A percentile compares a stretch with the other conserved stretches of the same genome.
Evolutionary conservation across 73 alveolate species (phyloP).

Genomic region (Stentor roeselii): DNA sequence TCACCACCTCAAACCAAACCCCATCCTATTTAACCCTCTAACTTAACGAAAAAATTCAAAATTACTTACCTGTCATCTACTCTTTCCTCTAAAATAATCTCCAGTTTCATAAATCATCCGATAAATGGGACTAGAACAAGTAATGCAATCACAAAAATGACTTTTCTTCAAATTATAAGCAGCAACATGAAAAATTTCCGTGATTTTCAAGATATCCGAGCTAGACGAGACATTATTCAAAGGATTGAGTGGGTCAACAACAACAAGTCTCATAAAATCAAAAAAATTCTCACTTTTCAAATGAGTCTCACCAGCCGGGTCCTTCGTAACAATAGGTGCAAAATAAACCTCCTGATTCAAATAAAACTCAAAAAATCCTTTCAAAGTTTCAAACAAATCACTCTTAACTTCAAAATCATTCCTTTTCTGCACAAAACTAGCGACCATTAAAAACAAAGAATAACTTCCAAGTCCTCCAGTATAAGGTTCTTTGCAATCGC

Average conservation of each 20-base stretch:
- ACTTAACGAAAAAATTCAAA: too few species aligned
- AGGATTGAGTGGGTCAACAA: slow-evolving; percentile 31
- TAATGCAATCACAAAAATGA: background rate
- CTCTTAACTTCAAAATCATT: background rate
- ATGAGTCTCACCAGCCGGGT: background rate
- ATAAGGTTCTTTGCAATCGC: slow-evolving; percentile 48
- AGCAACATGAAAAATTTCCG: background rate
- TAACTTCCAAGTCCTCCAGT: slow-evolving; percentile 59
- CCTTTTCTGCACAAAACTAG: slow-evolving; percentile 5
- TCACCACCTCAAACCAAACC: too few species aligned
- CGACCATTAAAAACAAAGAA: slow-evolving; percentile 53
- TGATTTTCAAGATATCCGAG: background rate
- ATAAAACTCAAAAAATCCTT: too few species aligned
- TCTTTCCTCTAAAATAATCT: background rate
- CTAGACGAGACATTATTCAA: slow-evolving; percentile 2
- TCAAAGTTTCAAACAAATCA: too few species aligned
- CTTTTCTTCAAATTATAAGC: background rate
- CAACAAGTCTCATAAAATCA: background rate
- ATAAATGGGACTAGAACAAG: background rate
- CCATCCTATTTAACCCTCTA: too few species aligned
- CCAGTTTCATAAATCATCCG: slow-evolving; percentile 21
- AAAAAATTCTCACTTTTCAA: background rate
- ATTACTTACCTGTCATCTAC: too few species aligned
- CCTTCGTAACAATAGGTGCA: background rate
- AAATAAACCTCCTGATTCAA: background rate